Conservation (phyloP, 2,329 filamentous ascomycete species). For the Phialocephala subalpina region DNA sequence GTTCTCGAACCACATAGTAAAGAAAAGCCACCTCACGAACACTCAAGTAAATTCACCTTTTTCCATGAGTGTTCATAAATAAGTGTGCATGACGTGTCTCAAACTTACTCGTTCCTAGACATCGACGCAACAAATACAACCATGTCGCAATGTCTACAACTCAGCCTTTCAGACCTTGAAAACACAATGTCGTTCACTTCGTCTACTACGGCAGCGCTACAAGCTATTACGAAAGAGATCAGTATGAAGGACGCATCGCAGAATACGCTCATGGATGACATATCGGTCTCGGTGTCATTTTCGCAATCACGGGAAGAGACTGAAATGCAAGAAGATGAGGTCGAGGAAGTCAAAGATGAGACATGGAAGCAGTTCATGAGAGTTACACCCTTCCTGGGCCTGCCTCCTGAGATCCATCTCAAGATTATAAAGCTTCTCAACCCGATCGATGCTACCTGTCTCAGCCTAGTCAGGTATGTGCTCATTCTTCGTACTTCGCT, state of each 20-base stretch:
- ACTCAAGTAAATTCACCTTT: conserved; percentile 11
- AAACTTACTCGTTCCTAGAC: neutral
- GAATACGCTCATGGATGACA: neutral
- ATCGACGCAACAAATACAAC: neutral
- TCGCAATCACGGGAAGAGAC: conserved; percentile 6
- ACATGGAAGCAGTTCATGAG: conserved; percentile 14
- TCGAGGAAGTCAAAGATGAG: conserved; percentile 11
- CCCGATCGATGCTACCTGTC: conserved; percentile 33
- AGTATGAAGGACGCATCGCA: conserved; percentile 5
- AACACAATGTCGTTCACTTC: neutral
- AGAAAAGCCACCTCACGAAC: neutral
- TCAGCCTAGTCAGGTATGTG: conserved; percentile 35
- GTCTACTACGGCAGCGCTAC: neutral
- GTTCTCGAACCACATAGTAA: neutral
- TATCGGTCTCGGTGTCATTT: neutral
- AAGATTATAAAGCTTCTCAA: conserved; percentile 33
- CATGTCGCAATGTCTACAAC: neutral
- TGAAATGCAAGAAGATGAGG: conserved; percentile 4
- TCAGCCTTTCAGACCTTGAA: neutral
- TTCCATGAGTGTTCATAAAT: neutral
- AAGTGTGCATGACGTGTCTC: neutral
- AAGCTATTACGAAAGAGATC: conserved; percentile 5
- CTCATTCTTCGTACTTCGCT: neutral
- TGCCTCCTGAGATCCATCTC: conserved; percentile 33
- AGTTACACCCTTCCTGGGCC: conserved; percentile 20